Base-by-base conservation (phyloP, 352 stramenopile genomes). In the Globisporangium abappressorium region DNA sequence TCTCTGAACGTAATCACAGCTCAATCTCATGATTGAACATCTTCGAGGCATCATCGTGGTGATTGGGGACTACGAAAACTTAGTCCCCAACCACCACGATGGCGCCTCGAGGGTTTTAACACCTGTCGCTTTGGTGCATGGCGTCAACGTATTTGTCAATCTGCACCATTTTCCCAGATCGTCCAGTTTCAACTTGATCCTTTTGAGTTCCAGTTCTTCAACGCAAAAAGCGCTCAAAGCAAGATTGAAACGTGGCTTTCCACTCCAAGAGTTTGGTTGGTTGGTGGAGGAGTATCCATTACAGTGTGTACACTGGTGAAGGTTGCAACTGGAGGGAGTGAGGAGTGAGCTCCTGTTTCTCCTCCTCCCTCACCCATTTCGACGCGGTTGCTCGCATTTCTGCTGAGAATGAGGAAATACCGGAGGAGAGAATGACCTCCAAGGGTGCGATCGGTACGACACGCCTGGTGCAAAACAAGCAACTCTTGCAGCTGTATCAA, bases 351-450 rank as follows among this genome's bases (percentile, higher is more conserved):
- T 55, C 47, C 47, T 55, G 28, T 55, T 55, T 28, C n/a, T 28
- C 8, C 47, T 55, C 47, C n/a, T 30, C 47, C n/a, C 47, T 55
- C 47, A 55, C 47, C 47, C 47, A 55, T 28, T 24, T 55, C 47
- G 47, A 28, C 47, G n/a, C 47, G 22, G 47, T 55, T 55, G 47
- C 47, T 55, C 43, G 11, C 11, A 30, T 24, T 54, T 54, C n/a
- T 22, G 47, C 47, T 55, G 47, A 46, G 38, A 7, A 18, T 55
- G 47, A 46, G 38, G 20, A 18, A 55, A 24, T 11, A 28, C 4
- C 28, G n/a, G n/a, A 43, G 47, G 47, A 26, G 18, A 6, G 18
- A 54, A 14, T 26, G 11, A 26, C 43, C 43, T 7, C n/a, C 11
- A 12, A 51, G 43, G 43, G n/a, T 49, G 41, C 15, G 41, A 49